phyloP scores from a whole-genome alignment of 345 rosid genomes.

The Corchorus olitorius region DNA sequence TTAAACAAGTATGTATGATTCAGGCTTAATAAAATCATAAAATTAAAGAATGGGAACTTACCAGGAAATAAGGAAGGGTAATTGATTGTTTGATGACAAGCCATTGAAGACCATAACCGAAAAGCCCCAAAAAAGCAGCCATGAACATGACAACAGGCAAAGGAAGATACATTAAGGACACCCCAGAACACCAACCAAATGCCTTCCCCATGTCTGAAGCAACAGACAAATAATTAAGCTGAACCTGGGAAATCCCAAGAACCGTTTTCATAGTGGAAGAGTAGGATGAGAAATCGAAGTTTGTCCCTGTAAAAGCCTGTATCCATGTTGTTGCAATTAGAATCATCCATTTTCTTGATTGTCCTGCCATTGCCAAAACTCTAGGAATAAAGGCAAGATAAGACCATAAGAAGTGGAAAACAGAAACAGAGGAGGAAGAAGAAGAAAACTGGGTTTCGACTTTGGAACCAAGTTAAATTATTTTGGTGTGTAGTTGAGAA shows the following conservation, averaged over 20 bases:
- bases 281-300: conserved; percentile 80
- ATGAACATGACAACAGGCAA: conserved; percentile 58
- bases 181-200: conserved; percentile 76
- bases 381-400: not conserved
- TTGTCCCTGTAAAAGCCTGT: conserved; percentile 82
- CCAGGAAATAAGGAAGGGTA: conserved; percentile 66
- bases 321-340: conserved; percentile 70
- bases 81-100: conserved; percentile 52
- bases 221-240: conserved; percentile 65
- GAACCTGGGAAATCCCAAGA: conserved; percentile 72
- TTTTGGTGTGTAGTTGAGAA: not conserved
- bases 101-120: conserved; percentile 79
- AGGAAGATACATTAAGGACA: conserved; percentile 55
- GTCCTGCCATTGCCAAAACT: conserved; percentile 41
- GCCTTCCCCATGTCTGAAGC: conserved; percentile 85
- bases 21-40: not conserved
- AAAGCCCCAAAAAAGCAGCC: conserved; percentile 55
- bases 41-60: conserved; percentile 23
- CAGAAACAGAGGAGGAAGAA: not conserved
- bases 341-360: conserved; percentile 70
- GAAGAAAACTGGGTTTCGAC: not conserved
- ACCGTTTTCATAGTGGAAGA: conserved; percentile 59
- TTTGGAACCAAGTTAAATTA: not conserved
- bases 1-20: not conserved
- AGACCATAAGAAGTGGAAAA: not conserved